Percentiles rank a stretch among this genome's conserved stretches.
phyloP scores from a whole-genome alignment of 2,329 filamentous ascomycete species.

The Beauveria pseudobassiana region DNA sequence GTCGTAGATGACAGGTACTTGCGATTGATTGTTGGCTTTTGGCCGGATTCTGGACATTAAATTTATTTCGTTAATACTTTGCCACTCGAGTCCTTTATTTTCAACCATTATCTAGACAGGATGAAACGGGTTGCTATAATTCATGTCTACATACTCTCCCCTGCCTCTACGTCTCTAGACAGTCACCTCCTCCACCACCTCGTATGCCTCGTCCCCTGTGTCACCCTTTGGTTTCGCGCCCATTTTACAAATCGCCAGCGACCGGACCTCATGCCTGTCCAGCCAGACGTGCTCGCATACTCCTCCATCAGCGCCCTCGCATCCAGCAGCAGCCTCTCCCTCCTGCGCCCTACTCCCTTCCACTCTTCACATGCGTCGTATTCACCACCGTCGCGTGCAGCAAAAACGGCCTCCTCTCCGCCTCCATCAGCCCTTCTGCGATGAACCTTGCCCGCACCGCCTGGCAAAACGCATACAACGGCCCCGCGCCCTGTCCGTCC shows the following conservation, averaged over 20 bases:
- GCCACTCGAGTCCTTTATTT: no score
- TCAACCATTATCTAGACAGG: no score
- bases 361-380: conserved; percentile 63
- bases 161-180: conserved; percentile 20
- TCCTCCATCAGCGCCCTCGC: conserved; percentile 46
- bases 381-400: conserved; percentile 84
- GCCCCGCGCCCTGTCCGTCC: conserved; percentile 22
- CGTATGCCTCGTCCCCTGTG: conserved; percentile 46
- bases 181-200: conserved; percentile 42
- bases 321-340: conserved; percentile 42
- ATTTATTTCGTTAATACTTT: no score
- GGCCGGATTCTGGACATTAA: no score
- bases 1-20: not conserved
- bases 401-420: conserved; percentile 56
- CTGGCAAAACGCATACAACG: conserved; percentile 51
- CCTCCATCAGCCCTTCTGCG: conserved; percentile 44
- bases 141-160: no score
- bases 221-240: conserved; percentile 61
- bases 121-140: no score
- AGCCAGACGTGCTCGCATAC: conserved; percentile 65
- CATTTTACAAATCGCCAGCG: conserved; percentile 78
- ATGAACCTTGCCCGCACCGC: conserved; percentile 47
- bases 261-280: conserved; percentile 57
- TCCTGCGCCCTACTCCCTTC: conserved; percentile 22
- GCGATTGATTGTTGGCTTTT: no score